Evolutionary conservation across 345 rosid species (phyloP), one percentile per base, ranked within the genome.

Genomic region (Heritiera littoralis): DNA sequence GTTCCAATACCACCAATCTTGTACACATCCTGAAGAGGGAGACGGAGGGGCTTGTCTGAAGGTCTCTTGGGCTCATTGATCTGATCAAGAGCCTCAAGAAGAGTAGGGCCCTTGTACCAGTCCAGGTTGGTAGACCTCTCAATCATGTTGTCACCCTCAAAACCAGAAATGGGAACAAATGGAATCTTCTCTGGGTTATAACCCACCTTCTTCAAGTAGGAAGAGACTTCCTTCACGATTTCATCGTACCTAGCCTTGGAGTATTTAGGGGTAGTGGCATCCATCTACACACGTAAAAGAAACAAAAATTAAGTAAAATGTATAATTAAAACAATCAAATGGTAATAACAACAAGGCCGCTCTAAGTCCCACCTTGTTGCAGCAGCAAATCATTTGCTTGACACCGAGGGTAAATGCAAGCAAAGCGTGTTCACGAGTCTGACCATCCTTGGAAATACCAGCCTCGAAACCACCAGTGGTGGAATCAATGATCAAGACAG

Each of bases 381-480:
- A 91, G 77, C 92, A 92, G 83, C 96, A 90, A 43, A 92, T 92
- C 94, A 92, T 92, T 10, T 92, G 96, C 90, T 78, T 91, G 38
- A 91, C 93, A 80, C 94, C 94, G 68, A 91, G 94, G 52, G 94
- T 91, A 82, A 91, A 91, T 11, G 92, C 94, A 81, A 91, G 94
- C 1, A 91, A 80, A 14, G 94, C 94, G 9, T 91, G 91, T 84
- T 91, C 94, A 61, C 94, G 91, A 70, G 94, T 91, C 87, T 91
- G 94, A 0, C 94, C 94, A 48, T 91, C 94, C 88, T 91, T 91
- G 15, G 94, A 91, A 59, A 91, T 91, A 87, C 94, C 94, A 74
- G 94, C 94, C 40, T 92, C 94, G 65, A 92, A 92, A 83, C 96
- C 96, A 64, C 96, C 96, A 66, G 96, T 92, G 67, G 97, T 92